phyloP scores from a whole-genome alignment of 106 monocot genomes.

The Acorus calamus region DNA sequence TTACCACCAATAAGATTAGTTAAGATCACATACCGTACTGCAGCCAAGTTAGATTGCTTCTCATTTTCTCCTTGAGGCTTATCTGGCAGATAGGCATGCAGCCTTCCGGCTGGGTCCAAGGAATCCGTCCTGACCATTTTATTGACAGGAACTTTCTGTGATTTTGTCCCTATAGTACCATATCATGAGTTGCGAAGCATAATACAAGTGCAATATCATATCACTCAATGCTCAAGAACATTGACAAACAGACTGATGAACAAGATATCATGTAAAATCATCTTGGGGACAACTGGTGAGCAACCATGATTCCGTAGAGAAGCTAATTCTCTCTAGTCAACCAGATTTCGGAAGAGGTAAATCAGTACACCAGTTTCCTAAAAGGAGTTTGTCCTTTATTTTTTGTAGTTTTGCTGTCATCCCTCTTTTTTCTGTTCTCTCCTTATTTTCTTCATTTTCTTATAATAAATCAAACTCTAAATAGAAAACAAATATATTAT shows the following conservation, averaged over 20 bases:
- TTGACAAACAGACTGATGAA: too few species aligned
- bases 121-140: constrained; percentile 95
- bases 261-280: too few species aligned
- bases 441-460: too few species aligned
- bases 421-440: too few species aligned
- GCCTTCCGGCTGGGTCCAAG: constrained; percentile 73
- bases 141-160: constrained; percentile 64
- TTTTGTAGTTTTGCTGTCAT: too few species aligned
- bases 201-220: not conserved
- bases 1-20: not conserved
- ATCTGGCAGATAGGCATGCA: constrained; percentile 79
- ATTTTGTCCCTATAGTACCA: constrained; percentile 42
- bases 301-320: too few species aligned
- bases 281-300: too few species aligned
- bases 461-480: too few species aligned
- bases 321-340: too few species aligned
- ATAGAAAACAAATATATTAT: not conserved
- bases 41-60: constrained; percentile 52
- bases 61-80: constrained; percentile 29
- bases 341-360: not conserved
- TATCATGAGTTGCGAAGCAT: not conserved
- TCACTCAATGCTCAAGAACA: too few species aligned
- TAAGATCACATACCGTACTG: constrained; percentile 48
- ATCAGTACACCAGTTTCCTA: not conserved
- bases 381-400: too few species aligned